These are phyloP conservation scores for Pelargonium cotyledonis DNA, from an alignment of 441 rosid species.

Conservation along the genomic window DNA sequence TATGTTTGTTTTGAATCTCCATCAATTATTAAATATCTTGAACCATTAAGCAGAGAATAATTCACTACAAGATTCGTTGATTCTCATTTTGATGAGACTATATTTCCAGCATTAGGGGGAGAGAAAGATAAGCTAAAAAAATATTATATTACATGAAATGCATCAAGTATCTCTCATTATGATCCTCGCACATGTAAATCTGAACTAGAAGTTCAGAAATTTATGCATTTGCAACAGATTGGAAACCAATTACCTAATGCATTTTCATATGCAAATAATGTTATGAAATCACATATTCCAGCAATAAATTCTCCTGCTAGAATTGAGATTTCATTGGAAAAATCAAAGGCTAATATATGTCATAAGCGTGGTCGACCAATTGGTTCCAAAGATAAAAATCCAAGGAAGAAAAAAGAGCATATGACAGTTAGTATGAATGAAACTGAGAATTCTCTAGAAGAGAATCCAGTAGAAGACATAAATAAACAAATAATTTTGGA, in stretches of 20 bases:
- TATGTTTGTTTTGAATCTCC: background rate
- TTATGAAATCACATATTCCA: background rate
- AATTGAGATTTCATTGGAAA: background rate
- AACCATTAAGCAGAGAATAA: background rate
- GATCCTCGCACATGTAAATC: no score
- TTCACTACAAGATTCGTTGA: background rate
- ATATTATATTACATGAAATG: background rate
- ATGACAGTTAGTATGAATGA: no score
- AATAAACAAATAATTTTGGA: background rate
- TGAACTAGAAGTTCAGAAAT: background rate
- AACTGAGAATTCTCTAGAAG: background rate
- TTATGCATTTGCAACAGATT: background rate
- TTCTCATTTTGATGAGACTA: background rate
- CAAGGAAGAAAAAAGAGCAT: background rate
- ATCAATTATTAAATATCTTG: slow-evolving; percentile 6
- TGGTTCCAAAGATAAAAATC: slow-evolving; percentile 10
- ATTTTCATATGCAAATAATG: background rate
- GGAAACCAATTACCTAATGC: background rate
- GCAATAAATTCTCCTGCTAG: background rate
- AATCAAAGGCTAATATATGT: no score
- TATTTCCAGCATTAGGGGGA: background rate
- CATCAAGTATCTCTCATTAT: no score
- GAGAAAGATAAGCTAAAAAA: background rate
- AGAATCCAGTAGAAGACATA: background rate
- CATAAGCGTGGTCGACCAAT: background rate